phyloP scores from a whole-genome alignment of 257 asterid genomes.

The Solanum sparsipilum region DNA sequence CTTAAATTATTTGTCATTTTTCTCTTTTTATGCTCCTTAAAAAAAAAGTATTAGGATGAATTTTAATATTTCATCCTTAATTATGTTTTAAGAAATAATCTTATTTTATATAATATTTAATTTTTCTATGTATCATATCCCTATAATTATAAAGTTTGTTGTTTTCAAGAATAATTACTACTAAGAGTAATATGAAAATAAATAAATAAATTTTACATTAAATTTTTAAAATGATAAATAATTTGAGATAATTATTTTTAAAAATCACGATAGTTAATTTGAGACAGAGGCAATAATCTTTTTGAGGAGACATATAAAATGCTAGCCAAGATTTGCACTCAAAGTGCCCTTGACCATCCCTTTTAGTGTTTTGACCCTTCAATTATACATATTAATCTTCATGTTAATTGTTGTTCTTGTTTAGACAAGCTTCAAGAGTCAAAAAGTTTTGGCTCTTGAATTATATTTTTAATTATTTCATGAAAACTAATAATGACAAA shows the following conservation, averaged over 20 bases:
- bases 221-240: not conserved
- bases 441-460: not conserved
- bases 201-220: not conserved
- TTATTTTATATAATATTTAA: not conserved
- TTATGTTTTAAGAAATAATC: not conserved
- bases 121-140: not conserved
- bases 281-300: not conserved
- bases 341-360: slow-evolving; percentile 24
- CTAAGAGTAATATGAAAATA: not conserved
- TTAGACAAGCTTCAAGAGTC: not conserved
- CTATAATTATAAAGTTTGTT: not conserved
- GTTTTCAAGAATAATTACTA: not conserved
- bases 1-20: too few relatives aligned
- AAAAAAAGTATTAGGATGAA: too few relatives aligned
- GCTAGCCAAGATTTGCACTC: slow-evolving; percentile 25
- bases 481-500: not conserved
- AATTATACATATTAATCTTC: not conserved
- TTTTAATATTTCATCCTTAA: not conserved
- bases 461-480: not conserved
- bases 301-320: not conserved
- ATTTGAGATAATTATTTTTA: not conserved
- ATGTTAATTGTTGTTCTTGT: not conserved
- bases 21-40: not conserved
- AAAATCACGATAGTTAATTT: not conserved
- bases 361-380: slow-evolving; percentile 22